These are phyloP conservation scores for Copromyces sp. DNA, from an alignment of 495 filamentous ascomycete genomes.

Conservation along the genomic window DNA sequence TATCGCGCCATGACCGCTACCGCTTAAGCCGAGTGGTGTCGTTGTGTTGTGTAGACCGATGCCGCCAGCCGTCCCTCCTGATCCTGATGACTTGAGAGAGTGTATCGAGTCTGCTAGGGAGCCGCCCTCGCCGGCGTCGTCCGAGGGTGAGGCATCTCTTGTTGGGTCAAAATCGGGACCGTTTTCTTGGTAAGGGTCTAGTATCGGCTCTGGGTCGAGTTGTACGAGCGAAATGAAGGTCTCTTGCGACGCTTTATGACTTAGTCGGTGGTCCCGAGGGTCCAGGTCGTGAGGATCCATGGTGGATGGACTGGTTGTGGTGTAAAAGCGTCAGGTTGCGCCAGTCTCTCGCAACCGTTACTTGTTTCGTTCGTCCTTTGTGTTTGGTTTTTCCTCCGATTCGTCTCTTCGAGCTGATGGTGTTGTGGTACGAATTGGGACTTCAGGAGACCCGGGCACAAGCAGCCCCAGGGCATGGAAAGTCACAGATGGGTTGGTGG, in stretches of 20 bases:
- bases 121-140: conserved; percentile 4
- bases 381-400: not conserved
- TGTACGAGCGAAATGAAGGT: conserved; percentile 59
- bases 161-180: conserved; percentile 34
- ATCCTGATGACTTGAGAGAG: conserved; percentile 14
- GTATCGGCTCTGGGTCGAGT: conserved; percentile 64
- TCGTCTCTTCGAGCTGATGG: not conserved
- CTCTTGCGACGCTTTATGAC: conserved; percentile 32
- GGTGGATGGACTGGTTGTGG: conserved; percentile 1
- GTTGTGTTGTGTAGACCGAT: conserved; percentile 6
- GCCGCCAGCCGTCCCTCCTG: not conserved
- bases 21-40: conserved; percentile 45
- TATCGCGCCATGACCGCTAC: conserved; percentile 42
- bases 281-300: conserved; percentile 22
- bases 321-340: not conserved
- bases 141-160: conserved; percentile 4
- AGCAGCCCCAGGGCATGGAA: not conserved
- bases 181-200: conserved; percentile 43
- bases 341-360: not conserved
- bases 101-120: conserved; percentile 13
- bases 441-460: not conserved
- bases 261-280: conserved; percentile 1
- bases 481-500: not conserved
- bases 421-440: not conserved
- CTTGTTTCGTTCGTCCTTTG: not conserved